These are phyloP conservation scores for Trametes maxima DNA, from an alignment of 768 basidiomycete genomes.

Conservation along the genomic window DNA sequence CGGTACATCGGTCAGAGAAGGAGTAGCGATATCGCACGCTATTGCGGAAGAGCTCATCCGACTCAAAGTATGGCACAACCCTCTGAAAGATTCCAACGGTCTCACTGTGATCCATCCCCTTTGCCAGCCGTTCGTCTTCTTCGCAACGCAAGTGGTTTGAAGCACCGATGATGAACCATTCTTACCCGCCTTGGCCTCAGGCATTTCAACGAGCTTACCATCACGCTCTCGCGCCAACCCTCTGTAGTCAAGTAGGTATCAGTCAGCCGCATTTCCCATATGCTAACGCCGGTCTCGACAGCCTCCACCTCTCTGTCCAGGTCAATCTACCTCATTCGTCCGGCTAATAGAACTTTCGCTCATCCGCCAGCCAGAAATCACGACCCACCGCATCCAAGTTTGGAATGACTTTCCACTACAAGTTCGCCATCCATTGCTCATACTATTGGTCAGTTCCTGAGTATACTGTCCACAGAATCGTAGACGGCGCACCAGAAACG, in stretches of 20 bases:
- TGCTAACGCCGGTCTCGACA: constrained; percentile 33
- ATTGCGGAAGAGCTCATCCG: constrained; percentile 78
- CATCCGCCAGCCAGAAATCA: constrained; percentile 45
- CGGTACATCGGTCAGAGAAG: constrained; percentile 87
- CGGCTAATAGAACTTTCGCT: not conserved
- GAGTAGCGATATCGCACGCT: constrained; percentile 79
- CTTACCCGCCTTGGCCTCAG: constrained; percentile 35
- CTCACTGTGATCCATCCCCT: not conserved
- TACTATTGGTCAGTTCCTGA: not conserved
- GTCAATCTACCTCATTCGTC: constrained; percentile 38
- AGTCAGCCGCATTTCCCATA: not conserved
- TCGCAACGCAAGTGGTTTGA: constrained; percentile 69
- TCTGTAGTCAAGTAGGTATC: constrained; percentile 73
- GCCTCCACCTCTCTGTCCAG: constrained; percentile 82
- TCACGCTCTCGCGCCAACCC: constrained; percentile 74
- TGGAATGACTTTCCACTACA: constrained; percentile 79
- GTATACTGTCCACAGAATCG: constrained; percentile 50
- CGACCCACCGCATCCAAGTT: constrained; percentile 57
- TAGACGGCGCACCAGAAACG: constrained; percentile 68
- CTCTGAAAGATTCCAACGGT: not conserved
- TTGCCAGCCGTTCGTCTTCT: constrained; percentile 84
- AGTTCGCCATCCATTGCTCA: constrained; percentile 40
- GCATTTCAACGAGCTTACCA: constrained; percentile 80
- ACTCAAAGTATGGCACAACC: constrained; percentile 54
- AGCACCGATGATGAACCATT: not conserved